Evolutionary conservation across 768 basidiomycete species (phyloP).

Genomic region (Lactarius trivialis): DNA sequence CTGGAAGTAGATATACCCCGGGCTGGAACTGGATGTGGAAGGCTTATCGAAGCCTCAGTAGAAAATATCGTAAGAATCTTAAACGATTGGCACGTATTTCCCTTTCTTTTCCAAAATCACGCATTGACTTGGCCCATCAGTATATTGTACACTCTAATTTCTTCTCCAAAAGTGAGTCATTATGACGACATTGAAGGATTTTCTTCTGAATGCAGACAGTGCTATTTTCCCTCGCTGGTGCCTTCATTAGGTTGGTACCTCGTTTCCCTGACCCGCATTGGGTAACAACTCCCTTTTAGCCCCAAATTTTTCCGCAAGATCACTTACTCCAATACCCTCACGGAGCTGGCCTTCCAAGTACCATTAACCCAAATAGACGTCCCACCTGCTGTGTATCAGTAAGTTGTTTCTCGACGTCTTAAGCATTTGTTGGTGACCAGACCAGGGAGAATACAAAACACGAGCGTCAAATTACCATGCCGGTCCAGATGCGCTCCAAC

Average conservation of each 20-base stretch:
- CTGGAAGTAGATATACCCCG: slow-evolving; percentile 67
- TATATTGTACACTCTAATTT: slow-evolving; percentile 85
- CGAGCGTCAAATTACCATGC: slow-evolving; percentile 63
- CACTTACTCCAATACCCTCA: slow-evolving; percentile 67
- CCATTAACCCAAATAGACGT: slow-evolving; percentile 87
- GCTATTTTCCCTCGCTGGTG: slow-evolving; percentile 83
- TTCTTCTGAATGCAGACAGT: slow-evolving; percentile 39
- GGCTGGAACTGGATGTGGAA: slow-evolving; percentile 92
- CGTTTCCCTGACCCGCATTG: background rate
- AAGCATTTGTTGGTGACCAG: background rate
- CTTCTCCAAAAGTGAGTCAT: slow-evolving; percentile 69
- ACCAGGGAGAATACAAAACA: slow-evolving; percentile 71
- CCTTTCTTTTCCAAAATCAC: background rate
- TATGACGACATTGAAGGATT: background rate
- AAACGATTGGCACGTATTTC: slow-evolving; percentile 60
- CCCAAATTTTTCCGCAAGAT: slow-evolving; percentile 90
- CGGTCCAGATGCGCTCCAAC: slow-evolving; percentile 51
- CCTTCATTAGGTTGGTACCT: slow-evolving; percentile 66
- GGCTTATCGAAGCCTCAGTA: slow-evolving; percentile 70
- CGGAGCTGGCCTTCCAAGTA: slow-evolving; percentile 67
- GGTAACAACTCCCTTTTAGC: slow-evolving; percentile 32
- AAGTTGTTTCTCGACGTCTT: slow-evolving; percentile 27
- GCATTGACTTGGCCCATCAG: slow-evolving; percentile 34
- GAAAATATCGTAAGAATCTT: slow-evolving; percentile 84
- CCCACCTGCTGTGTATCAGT: slow-evolving; percentile 78